These are phyloP conservation scores for Beauveria brongniartii DNA, from an alignment of 2,329 filamentous ascomycete species.

Conservation along the genomic window DNA sequence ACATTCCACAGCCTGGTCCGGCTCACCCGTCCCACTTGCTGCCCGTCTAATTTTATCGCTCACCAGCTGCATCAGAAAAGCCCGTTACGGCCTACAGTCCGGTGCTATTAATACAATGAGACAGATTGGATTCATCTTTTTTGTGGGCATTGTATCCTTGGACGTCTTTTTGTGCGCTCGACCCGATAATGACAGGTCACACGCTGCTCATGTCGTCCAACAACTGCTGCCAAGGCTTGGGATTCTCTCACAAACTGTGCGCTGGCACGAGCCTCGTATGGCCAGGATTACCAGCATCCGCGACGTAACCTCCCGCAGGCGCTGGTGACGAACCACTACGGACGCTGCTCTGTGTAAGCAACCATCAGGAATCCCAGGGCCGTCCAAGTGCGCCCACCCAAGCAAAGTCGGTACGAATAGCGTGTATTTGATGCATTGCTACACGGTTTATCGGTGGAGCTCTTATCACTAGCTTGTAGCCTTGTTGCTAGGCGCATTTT, in stretches of 20 bases:
- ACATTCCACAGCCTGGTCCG: background rate
- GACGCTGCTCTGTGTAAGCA: background rate
- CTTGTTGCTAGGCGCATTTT: background rate
- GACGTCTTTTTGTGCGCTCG: background rate
- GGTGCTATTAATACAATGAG: constrained; percentile 3
- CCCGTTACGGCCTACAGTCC: background rate
- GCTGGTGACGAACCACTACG: background rate
- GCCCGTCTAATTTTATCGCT: background rate
- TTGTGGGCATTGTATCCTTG: constrained; percentile 1
- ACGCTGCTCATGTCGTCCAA: constrained; percentile 1
- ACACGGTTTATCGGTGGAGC: background rate
- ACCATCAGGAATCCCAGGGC: background rate
- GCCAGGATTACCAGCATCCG: background rate
- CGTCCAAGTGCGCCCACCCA: background rate
- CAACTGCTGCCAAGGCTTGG: constrained; percentile 3
- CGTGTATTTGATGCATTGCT: background rate
- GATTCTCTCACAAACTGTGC: background rate
- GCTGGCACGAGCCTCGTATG: background rate
- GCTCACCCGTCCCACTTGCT: background rate
- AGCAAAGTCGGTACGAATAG: background rate
- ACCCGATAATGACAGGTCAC: constrained; percentile 7
- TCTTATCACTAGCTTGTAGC: background rate
- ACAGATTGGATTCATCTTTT: background rate
- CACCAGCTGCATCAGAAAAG: background rate
- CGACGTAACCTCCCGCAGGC: background rate